Evolutionary conservation across 2,329 filamentous ascomycete species (phyloP), one percentile per base, ranked within the genome.

Genomic region (Aspergillus thermomutatus): DNA sequence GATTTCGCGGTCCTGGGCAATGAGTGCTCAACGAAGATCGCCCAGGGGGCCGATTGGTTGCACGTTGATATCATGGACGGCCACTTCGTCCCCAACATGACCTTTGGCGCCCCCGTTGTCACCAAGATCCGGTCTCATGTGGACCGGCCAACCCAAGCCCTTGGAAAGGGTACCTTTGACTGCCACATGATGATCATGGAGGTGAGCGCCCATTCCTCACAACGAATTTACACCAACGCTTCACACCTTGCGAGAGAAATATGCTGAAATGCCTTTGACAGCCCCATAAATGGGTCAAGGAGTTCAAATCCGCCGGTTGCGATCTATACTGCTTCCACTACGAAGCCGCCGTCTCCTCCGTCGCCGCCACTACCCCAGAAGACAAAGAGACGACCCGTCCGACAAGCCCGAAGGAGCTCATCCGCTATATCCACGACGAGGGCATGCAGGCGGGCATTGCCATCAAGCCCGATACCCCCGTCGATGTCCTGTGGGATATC

Each of bases 121-220:
- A 93, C 91, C 66, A 96, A 93, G 80, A 94, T 99, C 68, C 87
- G 94, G 61, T 82, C 84, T 48, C 90, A 96, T 69, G 92, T 99
- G 67, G 87, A 91, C 56, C 82, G 83, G 65, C 92, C 92, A 3
- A 81, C 81, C 43, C 79, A 83, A 52, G 83, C 83, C 34, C 81
- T 88, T 64, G 92, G 90, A 53, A 89, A 87, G 66, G 94, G 94
- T 60, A 97, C 93, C 14, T 99, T 99, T 74, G 94, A 99, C 77
- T 99, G 94, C 83, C 94, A 99, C 78, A 97, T 99, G 94, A 99
- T 99, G 94, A 96, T 99, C 72, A 87, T 91, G 69, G 93, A 99
- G 88, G 91, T 93, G 82, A 66, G 77, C 23, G 4, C 10, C 11
- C 19, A 21, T 17, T 11, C 19, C 3, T 17, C 21, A 6, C 2